A percentile compares a stretch with the other conserved stretches of the same genome.
Conservation (phyloP, 2,329 filamentous ascomycete genomes). For the Pseudogymnoascus sp. region DNA sequence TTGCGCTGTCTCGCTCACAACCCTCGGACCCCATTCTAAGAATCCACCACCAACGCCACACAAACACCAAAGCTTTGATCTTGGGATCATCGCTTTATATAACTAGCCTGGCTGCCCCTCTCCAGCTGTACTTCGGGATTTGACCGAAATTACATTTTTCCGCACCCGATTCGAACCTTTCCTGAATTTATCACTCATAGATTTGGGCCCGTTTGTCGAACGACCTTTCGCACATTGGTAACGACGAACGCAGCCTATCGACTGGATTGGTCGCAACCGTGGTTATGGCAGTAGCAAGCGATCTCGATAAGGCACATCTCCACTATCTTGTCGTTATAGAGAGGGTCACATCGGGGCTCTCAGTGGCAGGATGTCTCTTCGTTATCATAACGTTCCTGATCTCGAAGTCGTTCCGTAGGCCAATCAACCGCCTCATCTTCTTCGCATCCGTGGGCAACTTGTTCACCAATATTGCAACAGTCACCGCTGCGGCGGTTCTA, state of each 20-base stretch:
- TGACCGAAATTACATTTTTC: neutral
- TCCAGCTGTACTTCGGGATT: neutral
- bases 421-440: constrained; percentile 81
- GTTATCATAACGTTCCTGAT: constrained; percentile 64
- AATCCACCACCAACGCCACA: constrained; percentile 4
- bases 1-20: neutral
- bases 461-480: constrained; percentile 67
- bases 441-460: constrained; percentile 79
- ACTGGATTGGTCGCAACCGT: neutral
- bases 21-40: constrained; percentile 5
- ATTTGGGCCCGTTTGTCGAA: neutral
- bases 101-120: neutral
- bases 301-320: constrained; percentile 32
- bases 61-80: neutral
- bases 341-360: constrained; percentile 63
- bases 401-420: constrained; percentile 68
- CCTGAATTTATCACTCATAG: neutral
- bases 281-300: neutral
- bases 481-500: constrained; percentile 62
- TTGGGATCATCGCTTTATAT: neutral
- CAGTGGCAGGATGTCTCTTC: constrained; percentile 62
- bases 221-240: neutral
- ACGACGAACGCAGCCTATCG: neutral
- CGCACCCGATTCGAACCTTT: neutral
- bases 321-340: constrained; percentile 56